Base-by-base conservation (phyloP, 768 basidiomycete genomes). In the Boletus subcaerulescens region DNA sequence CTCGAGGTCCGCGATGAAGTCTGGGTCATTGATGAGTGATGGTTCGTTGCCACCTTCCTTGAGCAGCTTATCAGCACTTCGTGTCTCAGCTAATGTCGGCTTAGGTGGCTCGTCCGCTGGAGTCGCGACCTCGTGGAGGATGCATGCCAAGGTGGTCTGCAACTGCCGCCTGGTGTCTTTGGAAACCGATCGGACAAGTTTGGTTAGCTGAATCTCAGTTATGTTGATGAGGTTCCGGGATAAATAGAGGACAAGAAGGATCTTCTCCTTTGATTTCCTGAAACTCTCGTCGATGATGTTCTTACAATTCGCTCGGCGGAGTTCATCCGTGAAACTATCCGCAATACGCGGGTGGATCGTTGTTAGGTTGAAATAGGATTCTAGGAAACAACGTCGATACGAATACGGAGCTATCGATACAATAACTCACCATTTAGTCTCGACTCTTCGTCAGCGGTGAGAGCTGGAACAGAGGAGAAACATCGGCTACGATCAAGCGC, bases 1-100 rank as follows among this genome's bases (percentile, higher is more conserved):
- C 22, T 65, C 65, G 12, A 68, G 60, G 45, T 69, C 64, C 5
- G 60, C 32, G 15, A 68, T 35, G 40, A 69, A 68, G 22, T 64
- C 60, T 3, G 55, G 42, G 40, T 68, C 67, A 26, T 3, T 54
- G 3, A 65, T 38, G 20, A 61, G 67, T 38, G 62, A 61, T 18
- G 55, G 13, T 26, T 67, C 62, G 1, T 54, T 60, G 4, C 43
- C 18, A 12, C 65, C 62, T 2, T 68, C 67, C 54, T 42, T 68
- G 5, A 68, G 48, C 58, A 69, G 45, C 42, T 45, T 56, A 0
- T 68, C 65, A 4, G 63, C 65, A 6, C 11, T 48, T 31, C 3
- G 42, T 9, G 7, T 48, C 18, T 68, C 58, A 14, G 45, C 9
- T 33, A 44, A 4, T 1, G 63, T 68, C 1, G 55, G 56, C 26